Evolutionary conservation across 1,284 basidiomycete genomes (phyloP), one percentile per base, ranked within the genome.

Genomic region (Cutaneotrichosporon mucoides): DNA sequence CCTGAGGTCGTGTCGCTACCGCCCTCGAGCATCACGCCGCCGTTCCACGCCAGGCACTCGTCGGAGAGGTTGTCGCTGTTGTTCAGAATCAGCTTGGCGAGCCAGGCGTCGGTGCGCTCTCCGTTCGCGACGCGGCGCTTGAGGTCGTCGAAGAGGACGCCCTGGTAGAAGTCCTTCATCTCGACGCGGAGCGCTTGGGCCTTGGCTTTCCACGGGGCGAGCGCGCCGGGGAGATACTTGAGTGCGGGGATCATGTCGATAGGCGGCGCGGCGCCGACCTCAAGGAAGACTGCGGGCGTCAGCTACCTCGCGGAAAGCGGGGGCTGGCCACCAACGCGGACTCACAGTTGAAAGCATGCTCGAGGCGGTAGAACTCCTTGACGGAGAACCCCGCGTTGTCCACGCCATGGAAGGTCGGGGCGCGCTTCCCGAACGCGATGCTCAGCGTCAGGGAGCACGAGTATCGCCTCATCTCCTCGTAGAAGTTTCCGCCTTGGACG

Each of bases 291-390:
- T 57, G 37, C 37, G n/a, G n/a, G 37, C 37, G 37, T 38, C 37
- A 38, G 37, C n/a, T n/a, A n/a, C n/a, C n/a, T n/a, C n/a, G n/a
- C n/a, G n/a, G n/a, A n/a, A n/a, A 38, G 37, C 6, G 37, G 6
- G 37, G 11, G 37, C 37, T 38, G 37, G 37, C n/a, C n/a, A n/a
- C n/a, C n/a, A n/a, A 8, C 8, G 8, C 24, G 46, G 10, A 41
- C 56, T 53, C 33, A 57, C 56, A 57, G 44, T 53, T 57, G 51
- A 57, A 57, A 4, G 56, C 56, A n/a, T 57, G 56, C 38, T 53
- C 56, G 6, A 57, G 50, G 10, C 56, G 49, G 45, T 57, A 57
- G 15, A 57, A 57, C 56, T 57, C 56, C 50, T 57, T 57, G 15
- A 57, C 56, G 10, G 35, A 52, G 51, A 57, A 57, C 4, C 56